Evolutionary conservation across 345 rosid genomes (phyloP), one percentile per base, ranked within the genome.

Genomic region (Cardamine chenopodiifolia): DNA sequence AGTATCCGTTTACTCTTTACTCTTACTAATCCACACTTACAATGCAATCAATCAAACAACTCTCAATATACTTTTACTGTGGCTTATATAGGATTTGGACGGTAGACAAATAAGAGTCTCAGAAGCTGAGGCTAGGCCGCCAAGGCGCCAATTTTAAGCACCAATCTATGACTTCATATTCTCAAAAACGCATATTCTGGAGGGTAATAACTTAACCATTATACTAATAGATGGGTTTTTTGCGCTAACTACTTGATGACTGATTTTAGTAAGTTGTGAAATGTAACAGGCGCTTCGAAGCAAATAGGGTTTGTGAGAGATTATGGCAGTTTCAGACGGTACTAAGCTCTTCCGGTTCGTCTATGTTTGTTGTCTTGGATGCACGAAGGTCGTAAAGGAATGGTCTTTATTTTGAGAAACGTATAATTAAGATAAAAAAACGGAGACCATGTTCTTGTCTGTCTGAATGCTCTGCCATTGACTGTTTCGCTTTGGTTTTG

Each of bases 81-180:
- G 63, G 68, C 66, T 19, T 77, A 45, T 77, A 45, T 81, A 95
- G 99, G 97, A 92, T 71, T 83, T 92, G 88, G 90, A 83, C 57
- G 99, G 97, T 29, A 89, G 99, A 72, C 9, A 87, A 37, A 90
- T 95, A 39, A 91, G 99, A 67, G 99, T 92, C 67, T 85, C 97
- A 2, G 84, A 83, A 11, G 97, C 97, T 18, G 97, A 95, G 77
- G 77, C 91, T 69, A 89, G 80, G 83, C 97, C 96, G 61, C 97
- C 94, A 40, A 88, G 92, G 83, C 91, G 91, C 63, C 85, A 69
- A 28, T 89, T 80, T 89, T 93, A 83, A 89, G 85, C 68, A 37
- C 66, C 62, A 20, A 49, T 47, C 25, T 28, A 4, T 37, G 53
- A 25, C 55, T 70, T 47, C 62, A 56, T 54, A 56, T 63, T 63